These are phyloP conservation scores for Xylaria grammica DNA, from an alignment of 495 filamentous ascomycete species.

Conservation along the genomic window DNA sequence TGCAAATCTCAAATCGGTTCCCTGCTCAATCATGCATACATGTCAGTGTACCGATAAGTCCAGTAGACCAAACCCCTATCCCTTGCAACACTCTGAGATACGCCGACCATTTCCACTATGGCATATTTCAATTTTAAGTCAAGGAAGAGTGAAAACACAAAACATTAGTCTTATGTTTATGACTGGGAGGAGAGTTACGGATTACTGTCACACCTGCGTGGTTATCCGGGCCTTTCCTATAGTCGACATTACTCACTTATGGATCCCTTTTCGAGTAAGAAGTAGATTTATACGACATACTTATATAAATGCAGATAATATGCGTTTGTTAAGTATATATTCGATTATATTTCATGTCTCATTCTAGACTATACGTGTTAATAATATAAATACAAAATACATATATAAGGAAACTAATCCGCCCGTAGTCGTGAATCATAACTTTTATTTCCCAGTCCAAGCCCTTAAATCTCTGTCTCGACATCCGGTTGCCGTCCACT, in stretches of 20 bases:
- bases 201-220: background rate
- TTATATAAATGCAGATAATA: no score
- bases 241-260: constrained; percentile 23
- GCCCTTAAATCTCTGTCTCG: constrained; percentile 63
- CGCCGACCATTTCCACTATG: constrained; percentile 31
- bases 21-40: no score
- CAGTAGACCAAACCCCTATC: background rate
- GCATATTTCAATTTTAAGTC: constrained; percentile 43
- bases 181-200: constrained; percentile 2
- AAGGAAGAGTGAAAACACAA: constrained; percentile 33
- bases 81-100: constrained; percentile 45
- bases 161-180: constrained; percentile 11
- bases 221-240: background rate
- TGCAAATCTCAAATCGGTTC: no score
- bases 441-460: constrained; percentile 2
- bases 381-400: constrained; percentile 10
- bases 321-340: background rate
- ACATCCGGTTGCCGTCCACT: constrained; percentile 71
- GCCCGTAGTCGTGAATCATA: background rate
- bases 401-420: background rate
- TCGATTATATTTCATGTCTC: constrained; percentile 28
- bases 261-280: no score
- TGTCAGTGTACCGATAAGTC: background rate
- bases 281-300: no score
- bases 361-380: constrained; percentile 9